Base-by-base conservation (phyloP, 2,329 filamentous ascomycete species). In the Alternaria ventricosa region DNA sequence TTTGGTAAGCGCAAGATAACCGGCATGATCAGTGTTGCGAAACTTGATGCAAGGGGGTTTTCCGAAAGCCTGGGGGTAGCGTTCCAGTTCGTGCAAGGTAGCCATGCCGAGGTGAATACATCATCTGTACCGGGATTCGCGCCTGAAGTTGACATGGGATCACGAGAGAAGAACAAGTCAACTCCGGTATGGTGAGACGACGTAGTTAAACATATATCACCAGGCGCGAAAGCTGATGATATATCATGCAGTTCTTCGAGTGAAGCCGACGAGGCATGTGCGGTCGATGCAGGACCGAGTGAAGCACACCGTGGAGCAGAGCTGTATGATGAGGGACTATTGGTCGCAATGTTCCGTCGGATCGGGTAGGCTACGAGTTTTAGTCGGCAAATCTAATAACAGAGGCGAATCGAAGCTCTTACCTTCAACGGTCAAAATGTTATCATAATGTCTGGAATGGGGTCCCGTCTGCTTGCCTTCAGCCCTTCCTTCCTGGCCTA, bases 401-500 rank as follows among this genome's bases (percentile, higher is more conserved):
- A 25, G 5, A 25, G 23, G 23, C 23, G 23, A 5, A 25, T 25
- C 23, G 5, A 25, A 25, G 23, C 23, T 25, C 23, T 25, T 25
- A 25, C 23, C 23, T 25, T 6, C 23, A 25, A 25, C 23, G 23
- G 5, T 25, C 0, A 3, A 1, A 5, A 10, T 25, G 8, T 6
- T 18, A 0, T 12, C 13, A 28, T 15, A 8, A 4, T n/a, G 2
- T 18, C 5, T 11, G 5, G 23, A 3, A 6, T 27, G 15, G 11
- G 3, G 9, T 2, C 27, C 23, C 11, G 4, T 18, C 8, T 7
- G 7, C 4, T 4, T 9, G 8, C 0, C 9, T 2, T 49, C 15
- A 5, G 5, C 2, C 3, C 5, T 8, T 6, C 11, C 9, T 5
- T 18, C 7, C 3, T 49, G 10, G 12, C 2, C 2, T 0, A 18